Conservation (phyloP, 805 yeast species). For the Saccharomycodes ludwigii region DNA sequence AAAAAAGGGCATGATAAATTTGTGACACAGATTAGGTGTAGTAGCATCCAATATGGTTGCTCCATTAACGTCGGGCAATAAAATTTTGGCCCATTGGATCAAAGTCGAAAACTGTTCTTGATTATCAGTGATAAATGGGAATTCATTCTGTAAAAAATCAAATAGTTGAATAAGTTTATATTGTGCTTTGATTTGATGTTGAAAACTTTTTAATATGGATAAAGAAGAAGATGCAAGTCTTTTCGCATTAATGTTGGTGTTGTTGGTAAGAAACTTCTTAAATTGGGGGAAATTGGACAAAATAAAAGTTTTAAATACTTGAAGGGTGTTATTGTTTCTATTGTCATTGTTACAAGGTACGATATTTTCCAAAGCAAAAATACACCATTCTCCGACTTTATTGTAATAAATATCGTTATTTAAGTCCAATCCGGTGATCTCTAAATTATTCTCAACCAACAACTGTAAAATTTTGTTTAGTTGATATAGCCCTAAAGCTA, state of each 20-base stretch:
- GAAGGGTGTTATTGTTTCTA: too few relatives aligned
- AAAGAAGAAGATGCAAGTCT: too few relatives aligned
- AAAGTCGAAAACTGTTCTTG: neutral
- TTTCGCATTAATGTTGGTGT: too few relatives aligned
- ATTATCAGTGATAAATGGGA: slow-evolving; percentile 27
- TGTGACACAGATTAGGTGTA: too few relatives aligned
- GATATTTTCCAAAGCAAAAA: slow-evolving; percentile 82
- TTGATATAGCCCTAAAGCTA: slow-evolving; percentile 17
- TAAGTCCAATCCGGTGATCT: slow-evolving; percentile 8
- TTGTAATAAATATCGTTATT: slow-evolving; percentile 56
- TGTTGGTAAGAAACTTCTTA: too few relatives aligned
- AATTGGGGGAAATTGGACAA: too few relatives aligned
- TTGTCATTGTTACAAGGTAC: too few relatives aligned
- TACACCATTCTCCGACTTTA: slow-evolving; percentile 66
- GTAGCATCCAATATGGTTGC: too few relatives aligned
- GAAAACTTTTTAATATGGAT: slow-evolving; percentile 29
- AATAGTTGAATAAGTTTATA: slow-evolving; percentile 25
- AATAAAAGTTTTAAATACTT: too few relatives aligned
- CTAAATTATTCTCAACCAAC: slow-evolving; percentile 10
- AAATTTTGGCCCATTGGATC: neutral
- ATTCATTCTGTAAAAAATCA: slow-evolving; percentile 21
- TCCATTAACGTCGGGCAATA: too few relatives aligned
- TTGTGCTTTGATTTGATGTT: slow-evolving; percentile 19
- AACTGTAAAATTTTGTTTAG: slow-evolving; percentile 15
- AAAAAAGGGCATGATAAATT: too few relatives aligned